Conservation (phyloP, 805 yeast species). For the Lipomyces chichibuensis region DNA sequence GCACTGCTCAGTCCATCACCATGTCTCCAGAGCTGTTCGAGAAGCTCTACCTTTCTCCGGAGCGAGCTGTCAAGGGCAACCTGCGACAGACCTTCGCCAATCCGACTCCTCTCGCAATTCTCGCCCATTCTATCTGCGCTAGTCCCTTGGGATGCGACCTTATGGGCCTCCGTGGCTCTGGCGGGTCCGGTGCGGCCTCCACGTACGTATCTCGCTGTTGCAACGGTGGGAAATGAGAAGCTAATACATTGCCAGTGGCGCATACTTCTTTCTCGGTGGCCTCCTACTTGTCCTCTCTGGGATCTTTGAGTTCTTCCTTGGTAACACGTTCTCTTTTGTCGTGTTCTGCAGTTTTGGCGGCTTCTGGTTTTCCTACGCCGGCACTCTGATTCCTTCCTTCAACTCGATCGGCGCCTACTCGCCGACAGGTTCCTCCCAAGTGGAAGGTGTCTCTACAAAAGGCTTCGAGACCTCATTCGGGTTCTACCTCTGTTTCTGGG, state of each 20-base stretch:
- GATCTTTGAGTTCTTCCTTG: slow-evolving; percentile 35
- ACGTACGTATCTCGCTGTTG: slow-evolving; percentile 9
- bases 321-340: slow-evolving; percentile 37
- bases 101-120: slow-evolving; percentile 34
- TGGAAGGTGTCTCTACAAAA: slow-evolving; percentile 18
- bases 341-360: slow-evolving; percentile 32
- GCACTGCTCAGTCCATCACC: slow-evolving; percentile 32
- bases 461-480: slow-evolving; percentile 30
- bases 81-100: slow-evolving; percentile 35
- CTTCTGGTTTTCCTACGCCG: slow-evolving; percentile 35
- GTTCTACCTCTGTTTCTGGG: slow-evolving; percentile 32
- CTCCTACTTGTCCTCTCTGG: slow-evolving; percentile 30
- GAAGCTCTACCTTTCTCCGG: slow-evolving; percentile 34
- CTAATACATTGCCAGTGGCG: slow-evolving; percentile 18
- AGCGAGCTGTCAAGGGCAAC: slow-evolving; percentile 26
- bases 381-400: slow-evolving; percentile 31
- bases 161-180: slow-evolving; percentile 36
- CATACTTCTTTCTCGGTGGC: slow-evolving; percentile 32
- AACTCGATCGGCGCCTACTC: slow-evolving; percentile 34
- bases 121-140: slow-evolving; percentile 28
- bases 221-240: too few species aligned
- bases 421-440: slow-evolving; percentile 26
- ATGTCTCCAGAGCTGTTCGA: slow-evolving; percentile 37
- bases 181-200: slow-evolving; percentile 34
- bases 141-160: slow-evolving; percentile 34